Evolutionary conservation across 805 yeast species (phyloP).

Genomic region (Sporopachydermia quercuum): DNA sequence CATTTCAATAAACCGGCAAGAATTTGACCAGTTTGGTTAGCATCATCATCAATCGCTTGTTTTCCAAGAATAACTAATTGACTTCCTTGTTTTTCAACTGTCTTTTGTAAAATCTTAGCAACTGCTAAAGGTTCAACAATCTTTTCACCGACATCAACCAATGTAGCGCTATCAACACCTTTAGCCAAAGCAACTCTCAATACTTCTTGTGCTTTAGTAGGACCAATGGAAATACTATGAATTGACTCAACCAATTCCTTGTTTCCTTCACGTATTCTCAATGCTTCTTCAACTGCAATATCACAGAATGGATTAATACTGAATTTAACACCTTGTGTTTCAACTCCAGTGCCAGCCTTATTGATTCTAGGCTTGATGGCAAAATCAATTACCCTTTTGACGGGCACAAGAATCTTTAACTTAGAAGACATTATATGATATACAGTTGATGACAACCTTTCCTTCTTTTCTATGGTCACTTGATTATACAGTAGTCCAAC

Average conservation of each 20-base stretch:
- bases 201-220: constrained; percentile 74
- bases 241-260: constrained; percentile 57
- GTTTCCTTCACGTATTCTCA: constrained; percentile 54
- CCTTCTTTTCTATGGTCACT: no score
- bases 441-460: background rate
- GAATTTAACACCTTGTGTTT: constrained; percentile 80
- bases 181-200: constrained; percentile 85
- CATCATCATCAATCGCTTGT: constrained; percentile 93
- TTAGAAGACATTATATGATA: constrained; percentile 26
- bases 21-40: constrained; percentile 93
- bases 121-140: constrained; percentile 74
- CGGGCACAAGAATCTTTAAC: constrained; percentile 75
- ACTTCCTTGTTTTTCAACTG: constrained; percentile 53
- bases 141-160: constrained; percentile 60
- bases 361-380: constrained; percentile 89
- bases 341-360: constrained; percentile 70
- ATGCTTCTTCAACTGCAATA: constrained; percentile 93
- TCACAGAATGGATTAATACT: constrained; percentile 95
- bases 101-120: constrained; percentile 67
- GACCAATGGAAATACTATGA: constrained; percentile 88
- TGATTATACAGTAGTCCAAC: no score
- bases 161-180: constrained; percentile 80
- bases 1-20: constrained; percentile 84
- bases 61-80: constrained; percentile 86
- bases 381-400: constrained; percentile 87